Percentiles rank a stretch among this genome's conserved stretches.
Evolutionary conservation across 2,329 filamentous ascomycete genomes (phyloP).

Genomic region (Zymoseptoria passerinii): DNA sequence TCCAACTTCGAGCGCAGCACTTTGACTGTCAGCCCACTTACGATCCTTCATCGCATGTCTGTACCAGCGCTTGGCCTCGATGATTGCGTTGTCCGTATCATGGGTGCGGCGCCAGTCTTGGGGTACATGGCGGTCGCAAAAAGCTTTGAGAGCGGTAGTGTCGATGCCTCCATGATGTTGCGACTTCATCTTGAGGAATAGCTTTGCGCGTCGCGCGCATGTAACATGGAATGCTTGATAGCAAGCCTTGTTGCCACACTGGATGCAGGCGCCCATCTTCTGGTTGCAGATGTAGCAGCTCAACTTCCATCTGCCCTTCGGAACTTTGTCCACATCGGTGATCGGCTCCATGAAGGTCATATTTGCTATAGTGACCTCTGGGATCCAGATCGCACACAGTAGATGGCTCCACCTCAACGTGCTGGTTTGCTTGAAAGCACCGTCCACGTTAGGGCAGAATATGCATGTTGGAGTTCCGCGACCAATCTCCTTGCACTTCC

Average conservation of each 20-base stretch:
- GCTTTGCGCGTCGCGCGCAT: constrained; percentile 75
- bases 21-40: constrained; percentile 86
- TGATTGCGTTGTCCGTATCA: constrained; percentile 69
- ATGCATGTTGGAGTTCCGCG: constrained; percentile 91
- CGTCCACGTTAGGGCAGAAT: constrained; percentile 95
- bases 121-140: constrained; percentile 92
- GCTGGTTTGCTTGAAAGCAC: constrained; percentile 96
- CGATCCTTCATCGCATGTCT: constrained; percentile 79
- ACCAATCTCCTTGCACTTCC: constrained; percentile 92
- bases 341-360: constrained; percentile 97
- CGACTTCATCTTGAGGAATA: constrained; percentile 96
- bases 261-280: constrained; percentile 95
- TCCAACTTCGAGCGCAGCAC: constrained; percentile 71
- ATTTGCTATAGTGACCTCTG: constrained; percentile 90
- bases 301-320: constrained; percentile 76
- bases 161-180: constrained; percentile 73
- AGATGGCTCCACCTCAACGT: constrained; percentile 95
- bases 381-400: constrained; percentile 96
- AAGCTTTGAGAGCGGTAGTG: constrained; percentile 78
- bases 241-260: constrained; percentile 95
- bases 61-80: constrained; percentile 81
- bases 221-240: constrained; percentile 97
- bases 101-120: constrained; percentile 82
- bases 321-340: constrained; percentile 95
- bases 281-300: constrained; percentile 95